Evolutionary conservation across 768 basidiomycete species (phyloP), one percentile per base, ranked within the genome.

Genomic region (Russula sp.): DNA sequence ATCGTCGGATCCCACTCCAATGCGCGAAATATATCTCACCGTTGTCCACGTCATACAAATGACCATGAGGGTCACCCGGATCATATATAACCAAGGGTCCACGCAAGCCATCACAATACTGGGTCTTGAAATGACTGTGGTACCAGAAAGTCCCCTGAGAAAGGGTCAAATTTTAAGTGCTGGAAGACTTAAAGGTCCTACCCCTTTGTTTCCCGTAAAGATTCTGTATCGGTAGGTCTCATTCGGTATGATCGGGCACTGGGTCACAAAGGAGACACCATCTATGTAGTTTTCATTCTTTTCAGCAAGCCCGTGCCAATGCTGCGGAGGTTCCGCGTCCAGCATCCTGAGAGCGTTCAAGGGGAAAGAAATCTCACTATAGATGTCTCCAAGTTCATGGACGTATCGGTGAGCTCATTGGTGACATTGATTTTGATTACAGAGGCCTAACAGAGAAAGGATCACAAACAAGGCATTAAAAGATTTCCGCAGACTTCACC

Each of bases 271-370:
- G 1, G 71, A 67, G 2, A 71, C 63, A 10, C 82, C 82, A 58
- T 84, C 82, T 0, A 73, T 77, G 70, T 72, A 79, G 59, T 75
- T 79, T 2, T 77, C 76, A 4, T 68, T 62, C 0, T 67, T 65
- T 67, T 82, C 81, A 49, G 71, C 75, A 45, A 84, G 64, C 0
- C 83, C 82, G 66, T 83, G 83, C 81, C 80, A 83, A 66, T 84
- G 82, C 82, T 84, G 52, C 3, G 53, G 8, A n/a, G 11, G 18
- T 1, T 35, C 20, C 1, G 53, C 18, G 31, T 54, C 39, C 35
- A 2, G 10, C 10, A 47, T 34, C 42, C 9, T 16, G 11, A 20
- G 13, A 2, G 51, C 22, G 22, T 27, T 32, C 6, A 31, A 14
- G 16, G 13, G 10, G 64, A 4, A 40, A 37, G 34, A 50, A 22